Base-by-base conservation (phyloP, 2,329 filamentous ascomycete genomes). In the Sodiomyces alkalinus region DNA sequence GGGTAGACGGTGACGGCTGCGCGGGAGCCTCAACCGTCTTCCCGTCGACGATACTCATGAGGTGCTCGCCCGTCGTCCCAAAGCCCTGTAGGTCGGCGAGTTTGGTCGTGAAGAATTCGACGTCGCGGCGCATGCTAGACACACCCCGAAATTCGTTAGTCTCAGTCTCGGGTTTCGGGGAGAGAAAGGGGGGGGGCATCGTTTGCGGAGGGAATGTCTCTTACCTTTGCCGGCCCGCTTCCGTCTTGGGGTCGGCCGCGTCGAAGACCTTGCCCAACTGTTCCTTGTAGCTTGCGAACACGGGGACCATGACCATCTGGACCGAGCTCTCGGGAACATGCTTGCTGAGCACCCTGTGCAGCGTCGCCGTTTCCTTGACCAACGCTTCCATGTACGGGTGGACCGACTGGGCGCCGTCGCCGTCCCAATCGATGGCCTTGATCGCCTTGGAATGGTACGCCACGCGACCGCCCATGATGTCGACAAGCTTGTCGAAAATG, bases 401-500 rank as follows among this genome's bases (percentile, higher is more conserved):
- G 6, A 44, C 43, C 3, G 53, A 45, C 22, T 55, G 57, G 8
- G 46, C 50, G 25, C 57, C 52, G 9, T 56, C 45, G 24, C 51
- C 46, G 38, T 87, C 76, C 79, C 83, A 93, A 37, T 81, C 63
- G 22, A 86, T 68, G 27, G 70, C 68, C 46, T 69, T 76, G 60
- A 93, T 75, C 15, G 72, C 68, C 45, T 74, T 77, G 21, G 82
- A 74, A 43, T 87, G 83, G 6, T 75, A 58, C 4, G 69, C 59
- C 2, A 82, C 81, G 5, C 85, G 72, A 2, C 72, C 73, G 31
- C 74, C 78, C 80, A 94, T 92, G 28, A 94, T 93, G 39, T 92
- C 83, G 12, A 92, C 80, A 1, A 94, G 60, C 48, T 94, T 94
- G 45, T 92, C 83, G 48, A 90, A 83, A 34, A 94, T 92, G 35